These are phyloP conservation scores for Ustanciosporium gigantosporum DNA, from an alignment of 1,284 basidiomycete genomes.

Conservation along the genomic window DNA sequence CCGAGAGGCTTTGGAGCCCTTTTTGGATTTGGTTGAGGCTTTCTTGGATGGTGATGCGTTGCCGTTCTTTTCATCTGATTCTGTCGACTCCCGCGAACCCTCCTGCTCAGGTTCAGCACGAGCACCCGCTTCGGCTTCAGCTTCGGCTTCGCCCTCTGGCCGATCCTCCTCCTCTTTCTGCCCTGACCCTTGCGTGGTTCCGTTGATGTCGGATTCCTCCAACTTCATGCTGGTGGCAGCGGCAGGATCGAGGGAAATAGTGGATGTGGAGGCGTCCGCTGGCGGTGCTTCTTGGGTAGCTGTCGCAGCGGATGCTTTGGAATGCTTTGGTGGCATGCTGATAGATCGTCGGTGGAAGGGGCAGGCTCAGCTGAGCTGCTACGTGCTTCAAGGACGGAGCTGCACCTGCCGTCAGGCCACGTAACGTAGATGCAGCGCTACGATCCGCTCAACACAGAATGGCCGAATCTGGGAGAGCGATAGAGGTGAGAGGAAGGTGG, in stretches of 20 bases:
- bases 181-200: neutral
- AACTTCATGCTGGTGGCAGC: neutral
- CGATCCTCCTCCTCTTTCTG: neutral
- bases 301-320: neutral
- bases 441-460: too few relatives aligned
- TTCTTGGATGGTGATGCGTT: conserved; percentile 19
- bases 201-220: neutral
- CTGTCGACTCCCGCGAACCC: conserved; percentile 20
- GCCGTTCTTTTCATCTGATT: conserved; percentile 18
- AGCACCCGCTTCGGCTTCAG: neutral
- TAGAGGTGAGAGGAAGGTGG: too few relatives aligned
- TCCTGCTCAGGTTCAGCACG: conserved; percentile 9
- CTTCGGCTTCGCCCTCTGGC: neutral
- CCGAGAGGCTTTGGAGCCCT: conserved; percentile 17
- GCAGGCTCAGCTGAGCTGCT: neutral
- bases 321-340: neutral
- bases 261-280: neutral
- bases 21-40: conserved; percentile 17
- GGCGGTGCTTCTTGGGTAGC: neutral
- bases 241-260: too few relatives aligned
- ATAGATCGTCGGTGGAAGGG: neutral
- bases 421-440: too few relatives aligned
- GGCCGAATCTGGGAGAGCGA: too few relatives aligned
- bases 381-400: too few relatives aligned
- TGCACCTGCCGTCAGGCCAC: too few relatives aligned